These are phyloP conservation scores for Nitzschia putrida DNA, from an alignment of 108 stramenopile species.

Conservation along the genomic window DNA sequence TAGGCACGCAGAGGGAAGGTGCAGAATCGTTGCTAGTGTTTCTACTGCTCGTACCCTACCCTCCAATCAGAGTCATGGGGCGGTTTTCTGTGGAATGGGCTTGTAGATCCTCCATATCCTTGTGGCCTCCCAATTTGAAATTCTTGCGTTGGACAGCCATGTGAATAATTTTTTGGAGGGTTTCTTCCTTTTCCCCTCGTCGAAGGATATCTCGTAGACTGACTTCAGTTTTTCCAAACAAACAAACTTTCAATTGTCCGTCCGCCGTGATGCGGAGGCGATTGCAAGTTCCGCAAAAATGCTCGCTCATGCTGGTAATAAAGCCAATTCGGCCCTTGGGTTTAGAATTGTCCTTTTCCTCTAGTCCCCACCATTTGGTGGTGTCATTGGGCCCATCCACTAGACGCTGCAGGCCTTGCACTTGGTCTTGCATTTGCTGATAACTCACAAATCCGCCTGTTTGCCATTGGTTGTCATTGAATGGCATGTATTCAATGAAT, in stretches of 20 bases:
- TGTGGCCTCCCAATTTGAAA: conserved; percentile 89
- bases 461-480: conserved; percentile 94
- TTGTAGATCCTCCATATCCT: conserved; percentile 72
- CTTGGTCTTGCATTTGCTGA: conserved; percentile 72
- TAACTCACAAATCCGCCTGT: conserved; percentile 80
- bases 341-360: neutral
- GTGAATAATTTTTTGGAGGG: conserved; percentile 64
- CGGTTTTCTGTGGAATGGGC: conserved; percentile 77
- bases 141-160: conserved; percentile 82
- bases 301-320: conserved; percentile 97
- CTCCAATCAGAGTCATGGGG: conserved; percentile 98
- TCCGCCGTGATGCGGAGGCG: conserved; percentile 97
- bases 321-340: conserved; percentile 82
- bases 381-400: conserved; percentile 92
- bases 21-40: neutral
- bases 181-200: conserved; percentile 46
- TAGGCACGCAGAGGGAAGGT: neutral
- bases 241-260: conserved; percentile 95
- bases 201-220: conserved; percentile 85
- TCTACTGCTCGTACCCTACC: too few species aligned
- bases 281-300: conserved; percentile 98
- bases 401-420: conserved; percentile 45
- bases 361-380: conserved; percentile 92
- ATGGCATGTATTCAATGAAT: conserved; percentile 99
- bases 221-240: conserved; percentile 92